phyloP scores from a whole-genome alignment of 2,329 filamentous ascomycete genomes.

The Chaetomium strumarium region DNA sequence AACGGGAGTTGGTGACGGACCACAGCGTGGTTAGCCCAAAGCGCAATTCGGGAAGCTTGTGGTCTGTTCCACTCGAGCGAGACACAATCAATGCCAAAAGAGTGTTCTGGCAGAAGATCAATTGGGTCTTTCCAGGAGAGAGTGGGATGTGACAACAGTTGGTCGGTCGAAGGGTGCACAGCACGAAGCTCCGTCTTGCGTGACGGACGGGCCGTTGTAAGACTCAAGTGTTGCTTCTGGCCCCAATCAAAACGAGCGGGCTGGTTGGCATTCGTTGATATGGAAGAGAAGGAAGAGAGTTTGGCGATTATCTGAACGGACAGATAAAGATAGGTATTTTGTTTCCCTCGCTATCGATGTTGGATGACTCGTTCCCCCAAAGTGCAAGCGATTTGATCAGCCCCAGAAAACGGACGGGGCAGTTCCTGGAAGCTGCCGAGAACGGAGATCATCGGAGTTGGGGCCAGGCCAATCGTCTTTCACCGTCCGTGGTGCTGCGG shows the following conservation, averaged over 20 bases:
- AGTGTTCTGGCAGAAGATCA: not conserved
- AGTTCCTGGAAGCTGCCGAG: constrained; percentile 23
- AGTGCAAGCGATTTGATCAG: constrained; percentile 7
- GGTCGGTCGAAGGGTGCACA: constrained; percentile 1
- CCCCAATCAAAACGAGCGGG: not conserved
- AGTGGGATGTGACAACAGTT: not conserved
- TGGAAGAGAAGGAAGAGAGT: not conserved
- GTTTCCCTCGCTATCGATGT: not conserved
- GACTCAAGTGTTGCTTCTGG: not conserved
- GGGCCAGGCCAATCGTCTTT: constrained; percentile 25
- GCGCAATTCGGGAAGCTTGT: not conserved
- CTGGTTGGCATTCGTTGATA: not conserved
- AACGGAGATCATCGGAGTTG: constrained; percentile 25
- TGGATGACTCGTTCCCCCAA: constrained; percentile 21
- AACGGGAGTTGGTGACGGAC: not conserved
- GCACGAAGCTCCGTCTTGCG: constrained; percentile 4
- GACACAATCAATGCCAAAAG: not conserved
- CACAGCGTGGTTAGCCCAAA: not conserved
- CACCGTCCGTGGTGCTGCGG: constrained; percentile 18
- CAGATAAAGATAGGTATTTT: not conserved
- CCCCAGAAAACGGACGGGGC: constrained; percentile 10
- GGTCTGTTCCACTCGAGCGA: not conserved
- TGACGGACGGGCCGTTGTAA: constrained; percentile 1
- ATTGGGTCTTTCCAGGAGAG: not conserved
- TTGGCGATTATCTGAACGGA: not conserved